Percentiles rank a stretch among this genome's conserved stretches.
Evolutionary conservation across 2,329 filamentous ascomycete genomes (phyloP).

Genomic region (Stylonectria norvegica): DNA sequence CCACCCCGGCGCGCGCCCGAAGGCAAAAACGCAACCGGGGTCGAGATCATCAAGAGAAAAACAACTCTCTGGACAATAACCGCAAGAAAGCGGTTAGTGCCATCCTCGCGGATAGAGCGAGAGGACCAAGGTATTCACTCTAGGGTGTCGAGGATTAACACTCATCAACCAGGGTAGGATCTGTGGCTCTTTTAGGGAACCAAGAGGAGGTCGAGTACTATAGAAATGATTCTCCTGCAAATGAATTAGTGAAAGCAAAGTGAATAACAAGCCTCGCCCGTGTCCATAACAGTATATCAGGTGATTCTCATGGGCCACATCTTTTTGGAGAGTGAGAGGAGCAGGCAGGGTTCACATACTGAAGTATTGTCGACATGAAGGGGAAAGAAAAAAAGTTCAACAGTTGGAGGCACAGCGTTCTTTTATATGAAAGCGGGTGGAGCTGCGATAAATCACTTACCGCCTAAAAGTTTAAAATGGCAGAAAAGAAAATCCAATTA

Average conservation of each 20-base stretch:
- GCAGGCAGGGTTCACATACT: slow-evolving; percentile 42
- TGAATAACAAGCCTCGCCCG: background rate
- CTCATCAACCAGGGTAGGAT: slow-evolving; percentile 94
- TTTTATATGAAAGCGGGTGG: slow-evolving; percentile 40
- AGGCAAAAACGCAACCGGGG: slow-evolving; percentile 66
- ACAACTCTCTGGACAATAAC: slow-evolving; percentile 72
- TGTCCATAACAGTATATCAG: background rate
- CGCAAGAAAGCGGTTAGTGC: slow-evolving; percentile 37
- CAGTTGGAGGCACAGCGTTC: slow-evolving; percentile 25
- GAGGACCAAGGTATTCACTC: slow-evolving; percentile 72
- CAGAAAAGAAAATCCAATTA: slow-evolving; percentile 14
- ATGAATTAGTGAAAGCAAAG: slow-evolving; percentile 1
- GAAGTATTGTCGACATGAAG: slow-evolving; percentile 61
- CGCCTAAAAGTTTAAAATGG: slow-evolving; percentile 34
- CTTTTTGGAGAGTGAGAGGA: slow-evolving; percentile 10
- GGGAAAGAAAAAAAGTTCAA: slow-evolving; percentile 47
- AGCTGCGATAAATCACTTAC: slow-evolving; percentile 25
- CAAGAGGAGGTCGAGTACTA: slow-evolving; percentile 90
- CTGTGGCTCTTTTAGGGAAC: slow-evolving; percentile 87
- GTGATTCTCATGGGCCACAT: background rate
- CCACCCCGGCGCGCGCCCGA: slow-evolving; percentile 75
- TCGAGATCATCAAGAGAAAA: slow-evolving; percentile 75
- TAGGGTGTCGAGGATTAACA: slow-evolving; percentile 77
- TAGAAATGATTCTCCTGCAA: slow-evolving; percentile 84
- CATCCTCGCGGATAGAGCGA: slow-evolving; percentile 59